Evolutionary conservation across 805 yeast species (phyloP), one percentile per base, ranked within the genome.

Genomic region (Yamadazyma akitaensis): DNA sequence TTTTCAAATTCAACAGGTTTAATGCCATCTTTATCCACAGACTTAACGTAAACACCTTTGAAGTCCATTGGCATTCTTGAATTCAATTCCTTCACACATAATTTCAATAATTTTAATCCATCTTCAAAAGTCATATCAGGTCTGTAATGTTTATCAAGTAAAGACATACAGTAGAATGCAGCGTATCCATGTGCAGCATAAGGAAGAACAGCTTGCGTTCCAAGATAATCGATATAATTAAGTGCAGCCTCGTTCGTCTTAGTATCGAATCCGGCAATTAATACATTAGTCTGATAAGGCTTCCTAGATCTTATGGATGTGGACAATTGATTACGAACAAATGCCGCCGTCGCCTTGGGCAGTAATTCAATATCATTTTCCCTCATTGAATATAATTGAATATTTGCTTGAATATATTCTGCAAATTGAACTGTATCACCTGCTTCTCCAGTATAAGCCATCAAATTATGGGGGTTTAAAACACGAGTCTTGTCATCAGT

Each of bases 121-220:
- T 89, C 92, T 33, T 82, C 88, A 35, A 79, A 65, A 6, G 79
- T 71, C 82, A 91, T 79, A 56, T 83, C 91, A 37, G 82, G 75
- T 62, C 84, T 79, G 69, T 91, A 90, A 68, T 90, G 96, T 56
- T 85, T 90, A 71, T 94, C 99, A 55, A 94, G 75, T 53, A 92
- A 72, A 1, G 98, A 87, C 65, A 89, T 78, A 28, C 96, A 83
- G 65, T 94, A 94, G 68, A 92, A 94, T 1, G 95, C 96, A n/a
- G 98, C 96, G 62, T 94, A 94, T 11, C 99, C 99, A 64, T 94
- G 99, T 1, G 98, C 98, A 14, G 95, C 96, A 62, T 94, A 94
- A 13, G 99, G 98, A 49, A 94, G 75, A 50, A 84, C 88, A 13
- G 84, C 96, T 54, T 84, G 81, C 2, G 99, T 88, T 7, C 99